Conservation (phyloP, 23 red algal genomes). For the Gracilaria gracilis region DNA sequence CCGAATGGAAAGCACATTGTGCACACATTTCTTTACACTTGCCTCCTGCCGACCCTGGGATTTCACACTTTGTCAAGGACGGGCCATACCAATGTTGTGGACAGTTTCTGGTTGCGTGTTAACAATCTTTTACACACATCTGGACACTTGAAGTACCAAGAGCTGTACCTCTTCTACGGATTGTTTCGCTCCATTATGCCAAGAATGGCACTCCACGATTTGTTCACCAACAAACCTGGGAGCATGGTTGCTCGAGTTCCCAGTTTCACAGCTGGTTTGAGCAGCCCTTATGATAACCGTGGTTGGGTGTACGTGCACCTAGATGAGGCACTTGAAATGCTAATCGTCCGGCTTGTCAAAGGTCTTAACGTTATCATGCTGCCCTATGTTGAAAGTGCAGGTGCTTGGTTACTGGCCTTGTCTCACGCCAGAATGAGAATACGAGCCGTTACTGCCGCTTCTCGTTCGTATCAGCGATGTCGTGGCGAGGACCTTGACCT, state of each 20-base stretch:
- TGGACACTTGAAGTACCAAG: background rate
- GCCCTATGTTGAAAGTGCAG: background rate
- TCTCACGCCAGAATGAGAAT: background rate
- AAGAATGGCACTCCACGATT: background rate
- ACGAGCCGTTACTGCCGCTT: too few species aligned
- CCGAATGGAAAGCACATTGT: too few species aligned
- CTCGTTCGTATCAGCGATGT: too few species aligned
- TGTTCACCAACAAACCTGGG: background rate
- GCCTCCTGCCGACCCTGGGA: background rate
- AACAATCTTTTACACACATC: background rate
- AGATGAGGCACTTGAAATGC: conserved; percentile 17
- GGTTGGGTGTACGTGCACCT: conserved; percentile 7
- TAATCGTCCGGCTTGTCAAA: background rate
- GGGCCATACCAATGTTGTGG: background rate
- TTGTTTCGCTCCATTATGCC: background rate
- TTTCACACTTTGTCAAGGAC: background rate
- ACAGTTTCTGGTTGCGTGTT: background rate
- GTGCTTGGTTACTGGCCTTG: background rate
- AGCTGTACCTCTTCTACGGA: background rate
- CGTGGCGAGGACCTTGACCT: too few species aligned
- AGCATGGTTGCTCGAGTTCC: background rate
- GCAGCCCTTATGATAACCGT: background rate
- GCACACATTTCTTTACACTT: too few species aligned
- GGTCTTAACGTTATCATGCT: background rate
- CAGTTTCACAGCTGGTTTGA: background rate